Evolutionary conservation across 1,284 basidiomycete species (phyloP).

Genomic region (Rhodotorula sp.): DNA sequence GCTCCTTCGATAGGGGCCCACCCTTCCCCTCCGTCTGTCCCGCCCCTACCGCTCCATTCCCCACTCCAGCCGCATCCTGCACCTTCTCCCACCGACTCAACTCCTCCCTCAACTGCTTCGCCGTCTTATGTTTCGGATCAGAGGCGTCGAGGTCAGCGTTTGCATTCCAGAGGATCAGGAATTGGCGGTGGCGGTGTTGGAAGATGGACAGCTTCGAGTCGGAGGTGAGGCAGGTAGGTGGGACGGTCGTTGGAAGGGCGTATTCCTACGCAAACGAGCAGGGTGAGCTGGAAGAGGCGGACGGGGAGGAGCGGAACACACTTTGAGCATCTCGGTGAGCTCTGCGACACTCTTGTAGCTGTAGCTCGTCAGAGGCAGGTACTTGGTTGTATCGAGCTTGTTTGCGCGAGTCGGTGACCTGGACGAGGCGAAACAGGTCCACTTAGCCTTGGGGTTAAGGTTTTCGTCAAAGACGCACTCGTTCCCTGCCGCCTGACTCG

Average conservation of each 20-base stretch:
- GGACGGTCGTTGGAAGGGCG: conserved; percentile 5
- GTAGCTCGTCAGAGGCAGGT: conserved; percentile 13
- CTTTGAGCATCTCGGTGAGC: conserved; percentile 17
- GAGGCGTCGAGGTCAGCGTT: conserved; percentile 25
- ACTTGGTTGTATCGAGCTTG: conserved; percentile 8
- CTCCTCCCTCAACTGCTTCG: conserved; percentile 12
- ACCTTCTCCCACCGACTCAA: conserved; percentile 29
- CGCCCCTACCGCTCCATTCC: not conserved
- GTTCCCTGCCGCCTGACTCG: too few relatives aligned
- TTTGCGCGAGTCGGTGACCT: too few relatives aligned
- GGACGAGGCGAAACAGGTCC: too few relatives aligned
- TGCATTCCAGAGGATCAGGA: conserved; percentile 31
- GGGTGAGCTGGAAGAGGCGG: not conserved
- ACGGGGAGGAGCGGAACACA: not conserved
- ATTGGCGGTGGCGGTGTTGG: conserved; percentile 19
- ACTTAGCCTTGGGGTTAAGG: too few relatives aligned
- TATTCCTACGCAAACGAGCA: not conserved
- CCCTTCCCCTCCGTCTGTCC: not conserved
- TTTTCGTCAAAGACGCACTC: too few relatives aligned
- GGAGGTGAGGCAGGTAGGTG: not conserved
- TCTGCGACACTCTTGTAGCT: conserved; percentile 8
- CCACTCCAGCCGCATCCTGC: not conserved
- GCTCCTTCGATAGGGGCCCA: not conserved
- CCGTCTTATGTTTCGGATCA: conserved; percentile 11
- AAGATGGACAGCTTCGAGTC: conserved; percentile 7